phyloP scores from a whole-genome alignment of 768 basidiomycete species.

The Agrocybe praecox region DNA sequence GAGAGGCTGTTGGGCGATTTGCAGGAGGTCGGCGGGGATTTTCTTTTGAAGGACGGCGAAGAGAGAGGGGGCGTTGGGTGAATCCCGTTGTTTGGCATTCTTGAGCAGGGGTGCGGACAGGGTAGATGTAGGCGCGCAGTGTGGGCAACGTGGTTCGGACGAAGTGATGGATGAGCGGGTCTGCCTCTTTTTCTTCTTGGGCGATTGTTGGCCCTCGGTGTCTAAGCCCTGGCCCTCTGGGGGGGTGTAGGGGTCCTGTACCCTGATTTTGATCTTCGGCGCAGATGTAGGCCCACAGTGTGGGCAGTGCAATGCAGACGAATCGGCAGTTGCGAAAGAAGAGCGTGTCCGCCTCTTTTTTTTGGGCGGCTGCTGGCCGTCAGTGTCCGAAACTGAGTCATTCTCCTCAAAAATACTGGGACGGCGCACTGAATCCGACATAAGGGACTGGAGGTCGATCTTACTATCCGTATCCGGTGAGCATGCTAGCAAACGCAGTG shows the following conservation, averaged over 20 bases:
- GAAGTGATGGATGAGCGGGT: background rate
- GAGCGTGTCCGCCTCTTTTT: no score
- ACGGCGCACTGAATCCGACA: slow-evolving; percentile 8
- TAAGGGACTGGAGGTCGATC: slow-evolving; percentile 23
- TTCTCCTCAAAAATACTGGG: background rate
- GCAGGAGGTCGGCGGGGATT: slow-evolving; percentile 42
- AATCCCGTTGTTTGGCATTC: background rate
- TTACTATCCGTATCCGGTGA: slow-evolving; percentile 36
- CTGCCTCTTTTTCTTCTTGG: slow-evolving; percentile 12
- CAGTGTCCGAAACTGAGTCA: no score
- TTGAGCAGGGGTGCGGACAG: no score
- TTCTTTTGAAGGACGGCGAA: slow-evolving; percentile 9
- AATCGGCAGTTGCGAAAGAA: no score
- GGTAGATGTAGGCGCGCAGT: no score
- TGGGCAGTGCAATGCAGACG: no score
- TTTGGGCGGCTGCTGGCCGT: no score
- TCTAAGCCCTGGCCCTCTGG: no score
- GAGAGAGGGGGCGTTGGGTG: background rate
- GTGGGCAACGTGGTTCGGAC: no score
- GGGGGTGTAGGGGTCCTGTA: no score
- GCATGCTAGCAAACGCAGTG: slow-evolving; percentile 32
- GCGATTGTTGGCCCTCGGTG: slow-evolving; percentile 1
- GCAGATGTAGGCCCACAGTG: no score
- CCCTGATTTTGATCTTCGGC: no score
- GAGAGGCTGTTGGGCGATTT: slow-evolving; percentile 54